Base-by-base conservation (phyloP, 2,329 filamentous ascomycete genomes). In the Claviceps arundinis region DNA sequence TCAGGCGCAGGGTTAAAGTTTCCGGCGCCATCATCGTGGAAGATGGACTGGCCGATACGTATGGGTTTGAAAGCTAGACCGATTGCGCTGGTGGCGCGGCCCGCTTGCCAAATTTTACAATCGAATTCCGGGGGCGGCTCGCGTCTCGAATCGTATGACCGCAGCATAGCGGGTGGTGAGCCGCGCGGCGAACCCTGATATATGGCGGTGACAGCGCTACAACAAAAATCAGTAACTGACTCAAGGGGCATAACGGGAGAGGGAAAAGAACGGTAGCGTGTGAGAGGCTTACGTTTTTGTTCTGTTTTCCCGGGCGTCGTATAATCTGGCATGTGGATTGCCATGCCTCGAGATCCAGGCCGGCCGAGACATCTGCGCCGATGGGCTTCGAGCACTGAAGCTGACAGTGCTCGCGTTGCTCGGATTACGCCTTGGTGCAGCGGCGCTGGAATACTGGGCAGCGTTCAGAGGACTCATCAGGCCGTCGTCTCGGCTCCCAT, bases 41-140 rank as follows among this genome's bases (percentile, higher is more conserved):
- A 98, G 9, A 89, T 76, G 0, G 89, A 91, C 66, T 97, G 91
- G 3, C 93, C 93, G 41, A 98, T 87, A 58, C 87, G 85, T 48
- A 98, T 89, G 0, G 91, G 89, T 66, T 98, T 98, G 71, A 98
- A 98, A 1, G 93, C 93, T 44, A 96, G 74, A 0, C 87, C 89
- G 1, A 91, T 93, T 1, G 93, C 88, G 50, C 80, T 88, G 1
- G 93, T 98, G n/a, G 93, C 93, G 55, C 93, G 82, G 11, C 93
- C 93, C 4, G 93, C 93, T 70, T 98, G 85, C 93, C 93, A 98
- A 53, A 98, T 93, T 46, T 85, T 95, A 68, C 90, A 95, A 63
- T 95, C 87, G 56, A 89, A 91, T 66, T 96, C 90, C 2, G 91
- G 87, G 0, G 89, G 80, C 0, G 90, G 86, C 66, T 97, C 93